Conservation (phyloP, 345 rosid genomes). For the Syzygium aromaticum region DNA sequence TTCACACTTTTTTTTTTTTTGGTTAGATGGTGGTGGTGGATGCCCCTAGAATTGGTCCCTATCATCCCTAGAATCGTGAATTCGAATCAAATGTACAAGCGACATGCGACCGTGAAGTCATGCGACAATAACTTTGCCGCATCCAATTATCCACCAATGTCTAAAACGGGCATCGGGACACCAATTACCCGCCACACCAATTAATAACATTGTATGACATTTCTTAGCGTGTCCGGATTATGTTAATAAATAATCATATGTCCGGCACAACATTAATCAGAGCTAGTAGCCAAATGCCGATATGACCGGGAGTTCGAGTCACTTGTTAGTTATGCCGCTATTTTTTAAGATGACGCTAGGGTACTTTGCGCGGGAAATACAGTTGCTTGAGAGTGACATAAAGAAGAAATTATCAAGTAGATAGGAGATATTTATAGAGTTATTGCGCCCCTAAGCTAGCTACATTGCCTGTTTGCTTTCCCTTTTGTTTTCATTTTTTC, state of each 20-base stretch:
- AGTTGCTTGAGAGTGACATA: not conserved
- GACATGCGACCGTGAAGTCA: not conserved
- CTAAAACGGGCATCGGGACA: not conserved
- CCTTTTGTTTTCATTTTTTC: not conserved
- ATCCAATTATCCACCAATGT: not conserved
- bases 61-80: no score
- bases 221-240: not conserved
- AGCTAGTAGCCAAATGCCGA: no score
- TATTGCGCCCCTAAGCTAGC: not conserved
- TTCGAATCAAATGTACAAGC: not conserved
- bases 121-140: rapidly evolving
- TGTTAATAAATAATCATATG: not conserved
- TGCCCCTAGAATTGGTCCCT: no score
- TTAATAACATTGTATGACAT: no score
- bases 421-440: not conserved
- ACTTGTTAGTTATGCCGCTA: rapidly evolving
- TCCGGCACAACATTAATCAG: no score
- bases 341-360: not conserved
- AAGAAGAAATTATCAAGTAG: not conserved
- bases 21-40: no score
- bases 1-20: no score
- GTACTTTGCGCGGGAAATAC: not conserved
- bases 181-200: not conserved
- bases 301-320: not conserved
- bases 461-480: not conserved